These are phyloP conservation scores for Russula sp. DNA, from an alignment of 768 basidiomycete genomes.

Conservation along the genomic window DNA sequence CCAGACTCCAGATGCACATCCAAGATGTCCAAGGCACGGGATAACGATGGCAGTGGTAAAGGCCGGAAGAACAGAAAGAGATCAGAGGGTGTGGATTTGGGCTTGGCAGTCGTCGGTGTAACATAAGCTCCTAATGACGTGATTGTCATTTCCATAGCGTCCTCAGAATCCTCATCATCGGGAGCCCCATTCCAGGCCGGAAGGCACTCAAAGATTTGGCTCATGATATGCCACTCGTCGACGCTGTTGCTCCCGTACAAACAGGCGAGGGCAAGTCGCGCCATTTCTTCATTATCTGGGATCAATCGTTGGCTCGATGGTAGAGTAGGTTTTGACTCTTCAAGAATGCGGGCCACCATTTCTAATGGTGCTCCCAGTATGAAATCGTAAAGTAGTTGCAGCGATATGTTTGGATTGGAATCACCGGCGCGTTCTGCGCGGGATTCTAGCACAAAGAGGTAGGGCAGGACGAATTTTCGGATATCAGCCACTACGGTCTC, in stretches of 20 bases:
- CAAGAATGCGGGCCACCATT: constrained; percentile 69
- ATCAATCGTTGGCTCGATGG: constrained; percentile 64
- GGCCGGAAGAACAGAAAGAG: constrained; percentile 78
- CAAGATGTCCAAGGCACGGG: constrained; percentile 79
- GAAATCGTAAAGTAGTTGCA: constrained; percentile 62
- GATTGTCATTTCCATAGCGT: constrained; percentile 77
- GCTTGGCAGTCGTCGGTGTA: constrained; percentile 57
- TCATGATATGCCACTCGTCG: constrained; percentile 78
- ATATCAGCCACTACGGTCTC: constrained; percentile 62
- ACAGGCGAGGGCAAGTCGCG: constrained; percentile 77
- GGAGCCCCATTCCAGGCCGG: constrained; percentile 74
- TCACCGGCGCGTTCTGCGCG: constrained; percentile 73
- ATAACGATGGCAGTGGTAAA: constrained; percentile 64
- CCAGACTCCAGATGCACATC: constrained; percentile 93
- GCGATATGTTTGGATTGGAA: constrained; percentile 60
- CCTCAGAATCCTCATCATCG: constrained; percentile 56
- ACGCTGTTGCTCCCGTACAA: constrained; percentile 75
- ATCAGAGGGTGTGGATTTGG: constrained; percentile 54
- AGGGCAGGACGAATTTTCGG: constrained; percentile 76
- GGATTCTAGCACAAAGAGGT: constrained; percentile 86
- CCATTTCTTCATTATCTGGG: constrained; percentile 75
- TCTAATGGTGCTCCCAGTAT: constrained; percentile 61
- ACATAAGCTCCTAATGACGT: constrained; percentile 75
- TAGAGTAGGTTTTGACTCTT: constrained; percentile 87
- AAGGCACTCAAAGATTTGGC: constrained; percentile 88